A percentile compares a stretch with the other conserved stretches of the same genome.
Evolutionary conservation across 1,284 basidiomycete genomes (phyloP).

Genomic region (Xerocomus minutiporus): DNA sequence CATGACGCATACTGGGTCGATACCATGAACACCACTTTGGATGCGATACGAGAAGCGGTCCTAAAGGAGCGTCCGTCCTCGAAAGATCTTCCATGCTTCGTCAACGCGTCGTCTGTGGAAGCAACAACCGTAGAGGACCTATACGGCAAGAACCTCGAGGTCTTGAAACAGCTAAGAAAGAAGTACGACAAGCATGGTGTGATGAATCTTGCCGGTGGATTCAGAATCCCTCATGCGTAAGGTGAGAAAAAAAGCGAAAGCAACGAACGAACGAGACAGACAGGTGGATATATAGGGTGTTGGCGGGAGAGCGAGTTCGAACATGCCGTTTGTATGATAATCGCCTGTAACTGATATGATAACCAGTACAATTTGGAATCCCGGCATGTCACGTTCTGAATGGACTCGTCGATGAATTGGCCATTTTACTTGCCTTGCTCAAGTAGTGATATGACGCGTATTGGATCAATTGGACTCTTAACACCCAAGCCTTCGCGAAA

Average conservation of each 20-base stretch:
- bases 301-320: not conserved
- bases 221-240: not conserved
- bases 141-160: slow-evolving; percentile 6
- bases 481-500: no score
- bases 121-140: slow-evolving; percentile 9
- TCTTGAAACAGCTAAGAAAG: not conserved
- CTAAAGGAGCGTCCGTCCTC: slow-evolving; percentile 1
- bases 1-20: slow-evolving; percentile 27
- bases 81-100: slow-evolving; percentile 10
- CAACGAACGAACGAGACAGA: not conserved
- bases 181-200: not conserved
- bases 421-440: no score
- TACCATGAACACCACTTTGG: slow-evolving; percentile 15
- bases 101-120: slow-evolving; percentile 12
- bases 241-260: not conserved
- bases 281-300: not conserved
- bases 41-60: slow-evolving; percentile 8
- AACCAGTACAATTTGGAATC: no score
- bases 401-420: no score
- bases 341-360: not conserved
- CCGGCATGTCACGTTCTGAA: no score
- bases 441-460: no score
- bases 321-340: not conserved
- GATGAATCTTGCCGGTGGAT: not conserved
- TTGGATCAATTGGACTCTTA: no score